phyloP scores from a whole-genome alignment of 2,329 filamentous ascomycete genomes.

The Exophiala viscosa region DNA sequence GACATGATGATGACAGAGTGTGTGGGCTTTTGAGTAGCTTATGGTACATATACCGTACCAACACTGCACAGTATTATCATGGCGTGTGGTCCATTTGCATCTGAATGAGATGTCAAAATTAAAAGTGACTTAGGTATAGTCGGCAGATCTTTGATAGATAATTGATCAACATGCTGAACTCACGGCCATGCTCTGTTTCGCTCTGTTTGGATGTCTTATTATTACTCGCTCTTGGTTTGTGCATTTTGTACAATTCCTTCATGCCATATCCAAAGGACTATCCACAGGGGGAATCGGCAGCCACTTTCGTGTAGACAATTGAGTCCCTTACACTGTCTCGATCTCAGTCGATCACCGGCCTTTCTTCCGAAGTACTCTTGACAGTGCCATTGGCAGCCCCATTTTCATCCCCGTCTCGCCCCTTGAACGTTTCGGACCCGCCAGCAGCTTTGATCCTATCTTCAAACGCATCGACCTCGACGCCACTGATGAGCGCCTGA shows the following conservation, averaged over 20 bases:
- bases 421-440: conserved; percentile 11
- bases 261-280: no score
- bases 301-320: no score
- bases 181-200: no score
- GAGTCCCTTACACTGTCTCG: no score
- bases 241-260: no score
- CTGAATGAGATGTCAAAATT: not conserved
- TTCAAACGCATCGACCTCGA: conserved; percentile 51
- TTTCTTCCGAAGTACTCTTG: conserved; percentile 1
- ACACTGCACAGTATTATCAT: not conserved
- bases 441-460: conserved; percentile 8
- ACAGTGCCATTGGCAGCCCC: conserved; percentile 2
- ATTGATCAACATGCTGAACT: no score
- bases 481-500: conserved; percentile 73
- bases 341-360: conserved; percentile 16
- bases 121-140: no score
- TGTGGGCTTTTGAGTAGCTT: conserved; percentile 3
- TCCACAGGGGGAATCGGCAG: no score
- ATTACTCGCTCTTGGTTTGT: no score
- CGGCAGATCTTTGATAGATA: no score
- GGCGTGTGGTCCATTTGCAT: not conserved
- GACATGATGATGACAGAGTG: not conserved
- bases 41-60: not conserved
- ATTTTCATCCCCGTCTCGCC: not conserved
- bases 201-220: no score